Percentiles rank a stretch among this genome's conserved stretches.
These are phyloP conservation scores for Lachancea lanzarotensis DNA, from an alignment of 805 yeast species.

Conservation along the genomic window DNA sequence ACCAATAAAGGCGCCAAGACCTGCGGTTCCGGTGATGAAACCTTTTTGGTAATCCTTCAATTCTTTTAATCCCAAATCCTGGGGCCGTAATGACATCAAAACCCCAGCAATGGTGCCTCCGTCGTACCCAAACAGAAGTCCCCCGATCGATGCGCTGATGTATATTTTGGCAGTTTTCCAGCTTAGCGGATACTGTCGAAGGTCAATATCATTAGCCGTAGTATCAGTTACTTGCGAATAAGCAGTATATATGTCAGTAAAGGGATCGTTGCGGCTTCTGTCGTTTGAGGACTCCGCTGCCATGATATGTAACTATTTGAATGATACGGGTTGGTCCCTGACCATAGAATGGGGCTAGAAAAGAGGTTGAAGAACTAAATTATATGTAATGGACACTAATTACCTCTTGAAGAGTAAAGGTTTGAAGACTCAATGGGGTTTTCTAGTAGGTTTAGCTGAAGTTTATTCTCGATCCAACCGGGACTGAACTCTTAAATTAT, in stretches of 20 bases:
- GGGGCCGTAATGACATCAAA: conserved; percentile 40
- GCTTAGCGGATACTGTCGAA: conserved; percentile 22
- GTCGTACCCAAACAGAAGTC: conserved; percentile 57
- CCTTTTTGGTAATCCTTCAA: conserved; percentile 36
- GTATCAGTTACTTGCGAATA: conserved; percentile 24
- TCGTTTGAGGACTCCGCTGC: background rate
- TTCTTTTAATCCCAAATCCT: conserved; percentile 30
- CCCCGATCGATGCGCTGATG: conserved; percentile 46
- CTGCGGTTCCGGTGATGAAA: conserved; percentile 39
- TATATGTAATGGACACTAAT: too few relatives aligned
- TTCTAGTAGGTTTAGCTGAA: too few relatives aligned
- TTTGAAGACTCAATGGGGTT: too few relatives aligned
- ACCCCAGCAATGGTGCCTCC: conserved; percentile 61
- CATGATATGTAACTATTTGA: background rate
- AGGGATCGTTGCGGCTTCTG: conserved; percentile 21
- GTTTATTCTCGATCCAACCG: too few relatives aligned
- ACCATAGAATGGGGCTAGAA: too few relatives aligned
- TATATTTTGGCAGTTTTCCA: conserved; percentile 16
- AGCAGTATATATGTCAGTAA: conserved; percentile 27
- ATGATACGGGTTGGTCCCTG: too few relatives aligned
- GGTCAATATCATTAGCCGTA: conserved; percentile 28
- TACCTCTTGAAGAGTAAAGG: too few relatives aligned
- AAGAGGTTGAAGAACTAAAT: too few relatives aligned
- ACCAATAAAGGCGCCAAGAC: conserved; percentile 51
- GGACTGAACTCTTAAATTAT: too few relatives aligned